phyloP scores from a whole-genome alignment of 441 rosid species.

The Euphorbia celastroides region DNA sequence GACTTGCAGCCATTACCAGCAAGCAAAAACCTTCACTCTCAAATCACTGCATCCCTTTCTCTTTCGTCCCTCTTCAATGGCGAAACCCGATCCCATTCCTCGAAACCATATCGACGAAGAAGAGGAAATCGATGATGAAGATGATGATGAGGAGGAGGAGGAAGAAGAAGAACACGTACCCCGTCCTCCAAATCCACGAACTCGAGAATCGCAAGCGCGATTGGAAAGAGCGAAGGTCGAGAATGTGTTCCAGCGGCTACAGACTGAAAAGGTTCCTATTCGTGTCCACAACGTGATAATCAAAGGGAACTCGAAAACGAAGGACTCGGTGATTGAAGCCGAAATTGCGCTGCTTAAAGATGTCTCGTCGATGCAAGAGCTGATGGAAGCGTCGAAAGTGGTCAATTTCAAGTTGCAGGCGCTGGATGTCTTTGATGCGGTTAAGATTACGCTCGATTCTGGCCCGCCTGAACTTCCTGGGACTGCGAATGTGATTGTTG shows the following conservation, averaged over 20 bases:
- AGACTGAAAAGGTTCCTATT: constrained; percentile 46
- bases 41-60: neutral
- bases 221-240: constrained; percentile 36
- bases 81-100: constrained; percentile 27
- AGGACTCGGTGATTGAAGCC: constrained; percentile 68
- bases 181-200: constrained; percentile 20
- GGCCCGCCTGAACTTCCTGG: constrained; percentile 92
- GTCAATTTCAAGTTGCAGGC: constrained; percentile 61
- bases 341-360: constrained; percentile 51
- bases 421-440: constrained; percentile 76
- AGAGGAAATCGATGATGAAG: constrained; percentile 25
- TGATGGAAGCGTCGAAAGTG: constrained; percentile 54
- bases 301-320: constrained; percentile 76
- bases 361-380: constrained; percentile 65
- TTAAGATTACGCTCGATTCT: constrained; percentile 74
- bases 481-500: constrained; percentile 66
- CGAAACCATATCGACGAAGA: constrained; percentile 26
- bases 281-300: constrained; percentile 84
- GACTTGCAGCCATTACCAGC: neutral
- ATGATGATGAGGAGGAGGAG: constrained; percentile 22
- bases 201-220: constrained; percentile 25
- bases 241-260: constrained; percentile 45
- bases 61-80: constrained; percentile 23
- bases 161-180: constrained; percentile 24
- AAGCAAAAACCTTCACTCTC: neutral